Evolutionary conservation across 176 grass and related monocot species (phyloP), one percentile per base, ranked within the genome.

Genomic region (Cenchrus fungigraminus): DNA sequence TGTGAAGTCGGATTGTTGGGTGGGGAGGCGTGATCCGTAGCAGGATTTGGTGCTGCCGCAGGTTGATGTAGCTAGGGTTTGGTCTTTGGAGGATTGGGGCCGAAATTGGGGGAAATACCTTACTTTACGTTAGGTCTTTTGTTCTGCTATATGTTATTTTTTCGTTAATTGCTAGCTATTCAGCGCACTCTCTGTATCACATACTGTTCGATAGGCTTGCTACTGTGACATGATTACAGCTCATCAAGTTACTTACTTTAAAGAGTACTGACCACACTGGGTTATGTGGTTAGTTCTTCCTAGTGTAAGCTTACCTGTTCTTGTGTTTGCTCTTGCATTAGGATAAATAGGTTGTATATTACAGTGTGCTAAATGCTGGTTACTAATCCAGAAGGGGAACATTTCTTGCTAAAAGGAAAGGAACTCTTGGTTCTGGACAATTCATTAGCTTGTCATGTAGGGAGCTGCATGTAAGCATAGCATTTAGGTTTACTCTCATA

Each of bases 41-140:
- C 29, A 42, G 25, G 65, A 68, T 62, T 79, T 64, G 37, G 52
- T 84, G 29, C 65, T 51, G 4, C 12, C 1, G 9, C 68, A 46
- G 9, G 17, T 79, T 62, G 75, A 63, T 74, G 45, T 56, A 79
- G 74, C 45, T 91, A 91, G 76, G 89, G 69, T 87, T 76, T 75
- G 80, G 74, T 79, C 43, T 1, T 86, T 69, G 15, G 66, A 75
- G 45, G 8, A 10, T 62, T 71, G 46, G 15, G 15, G 19, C 42
- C 65, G 29, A 79, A 79, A 73, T 25, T 40, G 6, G 65, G 88
- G 77, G 46, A 34, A 61, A 16, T 6, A 9, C 13, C 40, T 54
- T 31, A 20, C 56, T 13, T 57, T 28, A 6, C 12, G 6, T 2
- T 2, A 20, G 7, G 9, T 14, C 15, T 54, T 9, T 64, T 69